Evolutionary conservation across 78 protist species (phyloP), one percentile per base, ranked within the genome.

Genomic region (Mantamonas sphyraenae): DNA sequence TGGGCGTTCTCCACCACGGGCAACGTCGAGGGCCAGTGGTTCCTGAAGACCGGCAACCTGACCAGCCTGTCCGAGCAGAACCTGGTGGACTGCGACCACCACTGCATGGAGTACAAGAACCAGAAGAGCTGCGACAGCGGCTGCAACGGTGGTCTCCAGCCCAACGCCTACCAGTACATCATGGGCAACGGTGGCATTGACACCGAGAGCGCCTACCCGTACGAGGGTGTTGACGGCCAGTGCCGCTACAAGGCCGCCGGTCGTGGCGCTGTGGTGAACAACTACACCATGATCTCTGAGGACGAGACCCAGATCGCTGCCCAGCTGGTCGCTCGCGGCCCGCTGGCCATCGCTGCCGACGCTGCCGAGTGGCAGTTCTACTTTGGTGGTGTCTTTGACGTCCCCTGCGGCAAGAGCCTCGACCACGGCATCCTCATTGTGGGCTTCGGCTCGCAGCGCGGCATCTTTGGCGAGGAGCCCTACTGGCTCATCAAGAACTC

Each of bases 1-100:
- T 89, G 91, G 90, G 77, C 93, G 24, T 87, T 86, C 68, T 77
- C 90, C 58, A 61, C 86, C 51, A 55, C 81, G 33, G 88, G 84
- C 55, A 64, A 70, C 33, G 30, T 87, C 10, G 92, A 87, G 65
- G 85, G 86, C 42, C 57, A 53, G 55, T 55, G 55, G 71, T 68
- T 76, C 59, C 24, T 65, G n/a, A 66, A 26, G 34, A 68, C 60
- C 20, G 51, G 55, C 34, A 8, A 2, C 10, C 66, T 87, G 33
- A 37, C 61, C 9, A 57, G 85, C 7, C 75, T 87, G 73, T 63
- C 80, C 55, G 83, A 77, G 69, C 89, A 83, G 80, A 68, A 85
- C 66, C 58, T 85, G 30, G 76, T 85, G 62, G 47, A 68, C 26
- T 85, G 90, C 74, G 76, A 50, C 64, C n/a, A n/a, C n/a, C n/a